Conservation (phyloP, 202 grass and related monocot genomes). For the Schoenoplectus tabernaemontani region DNA sequence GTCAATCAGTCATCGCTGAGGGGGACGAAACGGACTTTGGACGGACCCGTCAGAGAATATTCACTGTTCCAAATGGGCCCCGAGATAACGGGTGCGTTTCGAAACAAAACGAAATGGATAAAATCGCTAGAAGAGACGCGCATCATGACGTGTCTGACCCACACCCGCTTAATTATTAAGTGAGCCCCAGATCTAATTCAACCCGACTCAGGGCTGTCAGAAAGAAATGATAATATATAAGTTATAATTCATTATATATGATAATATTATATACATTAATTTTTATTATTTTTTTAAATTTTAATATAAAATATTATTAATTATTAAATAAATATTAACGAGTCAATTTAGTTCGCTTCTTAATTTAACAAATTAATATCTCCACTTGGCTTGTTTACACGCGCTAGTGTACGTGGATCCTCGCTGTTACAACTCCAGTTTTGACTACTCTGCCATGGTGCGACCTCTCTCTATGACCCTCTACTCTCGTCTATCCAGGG, state of each 20-base stretch:
- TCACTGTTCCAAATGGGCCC: background rate
- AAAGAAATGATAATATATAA: no score
- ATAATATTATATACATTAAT: no score
- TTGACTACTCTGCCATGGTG: no score
- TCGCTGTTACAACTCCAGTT: background rate
- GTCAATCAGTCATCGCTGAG: background rate
- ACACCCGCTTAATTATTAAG: background rate
- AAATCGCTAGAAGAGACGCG: background rate
- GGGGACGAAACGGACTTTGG: background rate
- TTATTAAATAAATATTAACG: no score
- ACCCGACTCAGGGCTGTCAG: background rate
- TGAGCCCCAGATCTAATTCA: no score
- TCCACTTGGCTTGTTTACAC: no score
- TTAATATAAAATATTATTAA: no score
- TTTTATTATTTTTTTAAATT: no score
- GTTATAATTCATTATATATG: no score
- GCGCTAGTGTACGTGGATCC: conserved; percentile 12
- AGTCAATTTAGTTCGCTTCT: no score
- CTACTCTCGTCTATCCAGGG: background rate
- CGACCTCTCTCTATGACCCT: no score
- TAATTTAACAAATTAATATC: no score
- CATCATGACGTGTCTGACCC: background rate
- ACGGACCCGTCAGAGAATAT: background rate
- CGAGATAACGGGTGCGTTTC: background rate
- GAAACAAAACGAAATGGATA: background rate